Percentiles rank a stretch among this genome's conserved stretches.
phyloP scores from a whole-genome alignment of 768 basidiomycete genomes.

The Pleurotus djamor region DNA sequence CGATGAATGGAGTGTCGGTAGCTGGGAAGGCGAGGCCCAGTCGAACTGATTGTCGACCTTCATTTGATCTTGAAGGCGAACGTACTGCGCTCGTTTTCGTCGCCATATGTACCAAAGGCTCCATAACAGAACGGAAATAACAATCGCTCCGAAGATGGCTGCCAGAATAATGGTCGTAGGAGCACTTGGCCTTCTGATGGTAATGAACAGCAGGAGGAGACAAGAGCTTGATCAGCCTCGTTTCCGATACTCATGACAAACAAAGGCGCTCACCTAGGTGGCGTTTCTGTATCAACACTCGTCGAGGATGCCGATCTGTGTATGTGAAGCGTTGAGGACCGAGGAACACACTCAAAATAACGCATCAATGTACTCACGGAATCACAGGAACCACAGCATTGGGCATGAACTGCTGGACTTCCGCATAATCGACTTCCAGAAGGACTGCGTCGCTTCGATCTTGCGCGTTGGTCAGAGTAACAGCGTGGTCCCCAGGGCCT shows the following conservation, averaged over 20 bases:
- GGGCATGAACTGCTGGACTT: slow-evolving; percentile 1
- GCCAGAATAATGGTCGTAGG: neutral
- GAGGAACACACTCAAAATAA: neutral
- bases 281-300: neutral
- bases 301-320: neutral
- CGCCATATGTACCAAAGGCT: neutral
- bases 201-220: neutral
- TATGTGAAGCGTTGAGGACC: neutral
- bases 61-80: neutral
- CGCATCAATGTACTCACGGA: neutral
- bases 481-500: slow-evolving; percentile 21
- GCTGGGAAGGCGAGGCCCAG: neutral
- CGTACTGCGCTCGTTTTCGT: neutral
- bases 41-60: slow-evolving; percentile 4
- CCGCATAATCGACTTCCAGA: slow-evolving; percentile 5
- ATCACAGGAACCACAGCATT: neutral
- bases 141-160: slow-evolving; percentile 2
- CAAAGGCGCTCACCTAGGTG: neutral
- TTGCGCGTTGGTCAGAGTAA: slow-evolving; percentile 25
- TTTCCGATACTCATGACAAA: neutral
- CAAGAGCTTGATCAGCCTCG: neutral
- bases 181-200: too few species aligned
- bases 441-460: neutral
- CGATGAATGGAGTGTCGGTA: neutral
- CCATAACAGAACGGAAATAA: neutral